A percentile compares a stretch with the other conserved stretches of the same genome.
phyloP scores from a whole-genome alignment of 2,329 filamentous ascomycete species.

The Zarea fungicola region DNA sequence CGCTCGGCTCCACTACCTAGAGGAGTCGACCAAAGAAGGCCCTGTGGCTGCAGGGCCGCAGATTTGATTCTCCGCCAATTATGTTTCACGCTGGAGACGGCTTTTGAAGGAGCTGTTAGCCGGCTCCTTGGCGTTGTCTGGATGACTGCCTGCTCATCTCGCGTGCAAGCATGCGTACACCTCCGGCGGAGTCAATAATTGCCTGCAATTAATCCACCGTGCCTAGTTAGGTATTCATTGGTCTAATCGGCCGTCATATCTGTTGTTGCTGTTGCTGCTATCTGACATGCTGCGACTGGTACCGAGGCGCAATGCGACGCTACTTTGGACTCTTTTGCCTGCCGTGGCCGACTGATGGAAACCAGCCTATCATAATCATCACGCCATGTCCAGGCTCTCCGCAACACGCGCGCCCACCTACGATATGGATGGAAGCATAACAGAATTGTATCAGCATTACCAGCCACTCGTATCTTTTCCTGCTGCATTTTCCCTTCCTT shows the following conservation, averaged over 20 bases:
- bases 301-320: too few species aligned
- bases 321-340: too few species aligned
- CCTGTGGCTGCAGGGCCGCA: constrained; percentile 2
- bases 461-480: not conserved
- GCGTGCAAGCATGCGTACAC: not conserved
- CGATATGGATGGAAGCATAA: too few species aligned
- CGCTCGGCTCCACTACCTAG: not conserved
- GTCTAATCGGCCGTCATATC: not conserved
- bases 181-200: not conserved
- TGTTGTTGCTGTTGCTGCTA: not conserved
- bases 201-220: not conserved
- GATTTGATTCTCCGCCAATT: constrained; percentile 10
- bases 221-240: not conserved
- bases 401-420: too few species aligned
- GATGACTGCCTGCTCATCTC: not conserved
- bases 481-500: not conserved
- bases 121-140: not conserved
- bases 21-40: not conserved
- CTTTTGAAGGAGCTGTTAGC: not conserved
- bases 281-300: not conserved
- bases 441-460: too few species aligned
- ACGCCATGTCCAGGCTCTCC: too few species aligned
- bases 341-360: too few species aligned
- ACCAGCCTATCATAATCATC: too few species aligned
- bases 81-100: not conserved